Percentiles rank a stretch among this genome's conserved stretches.
Conservation (phyloP, 2,329 filamentous ascomycete species). For the Xylariaceae sp. region DNA sequence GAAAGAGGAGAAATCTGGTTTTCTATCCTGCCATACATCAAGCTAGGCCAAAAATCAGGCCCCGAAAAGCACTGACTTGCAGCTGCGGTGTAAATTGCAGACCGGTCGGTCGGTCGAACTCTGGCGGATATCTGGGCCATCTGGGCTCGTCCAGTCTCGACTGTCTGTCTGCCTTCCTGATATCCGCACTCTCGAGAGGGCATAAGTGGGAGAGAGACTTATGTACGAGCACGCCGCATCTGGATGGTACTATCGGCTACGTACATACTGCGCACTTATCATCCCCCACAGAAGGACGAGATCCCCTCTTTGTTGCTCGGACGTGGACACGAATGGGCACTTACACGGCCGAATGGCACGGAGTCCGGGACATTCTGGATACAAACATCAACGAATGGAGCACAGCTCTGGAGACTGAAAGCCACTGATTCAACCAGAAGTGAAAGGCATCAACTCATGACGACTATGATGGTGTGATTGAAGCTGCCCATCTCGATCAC, state of each 20-base stretch:
- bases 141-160: too few species aligned
- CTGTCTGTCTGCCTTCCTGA: too few species aligned
- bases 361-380: too few species aligned
- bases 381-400: too few species aligned
- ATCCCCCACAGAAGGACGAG: background rate
- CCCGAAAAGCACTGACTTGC: constrained; percentile 9
- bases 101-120: constrained; percentile 16
- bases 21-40: constrained; percentile 11
- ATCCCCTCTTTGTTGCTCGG: background rate
- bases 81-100: constrained; percentile 14
- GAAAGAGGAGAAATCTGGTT: constrained; percentile 3
- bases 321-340: background rate
- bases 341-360: background rate
- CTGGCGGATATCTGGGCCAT: background rate
- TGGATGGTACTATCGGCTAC: background rate
- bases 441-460: too few species aligned
- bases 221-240: too few species aligned
- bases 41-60: constrained; percentile 6
- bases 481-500: background rate
- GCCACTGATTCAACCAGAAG: too few species aligned
- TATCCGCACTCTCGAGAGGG: background rate
- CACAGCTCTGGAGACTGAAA: too few species aligned
- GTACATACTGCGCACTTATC: background rate
- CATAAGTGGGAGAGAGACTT: constrained; percentile 14
- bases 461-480: too few species aligned